These are phyloP conservation scores for Pseudogymnoascus sp. DNA, from an alignment of 2,329 filamentous ascomycete species.

Conservation along the genomic window DNA sequence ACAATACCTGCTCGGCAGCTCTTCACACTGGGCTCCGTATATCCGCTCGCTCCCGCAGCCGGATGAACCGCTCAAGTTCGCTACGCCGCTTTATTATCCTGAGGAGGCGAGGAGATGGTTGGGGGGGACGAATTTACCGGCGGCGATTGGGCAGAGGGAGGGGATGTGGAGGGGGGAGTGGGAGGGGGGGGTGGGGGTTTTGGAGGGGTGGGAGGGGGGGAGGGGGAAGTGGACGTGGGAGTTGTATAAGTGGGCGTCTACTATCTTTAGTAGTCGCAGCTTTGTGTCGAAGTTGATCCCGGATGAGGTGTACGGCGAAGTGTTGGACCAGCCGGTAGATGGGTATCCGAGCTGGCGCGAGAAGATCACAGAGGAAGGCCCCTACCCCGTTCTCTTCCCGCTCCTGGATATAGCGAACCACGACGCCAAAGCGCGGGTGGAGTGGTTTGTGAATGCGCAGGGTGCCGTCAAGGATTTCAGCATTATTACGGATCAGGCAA, in stretches of 20 bases:
- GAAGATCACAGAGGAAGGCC: neutral
- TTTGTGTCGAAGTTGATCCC: constrained; percentile 53
- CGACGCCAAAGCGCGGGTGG: constrained; percentile 46
- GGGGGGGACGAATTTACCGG: constrained; percentile 24
- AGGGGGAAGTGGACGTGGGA: constrained; percentile 23
- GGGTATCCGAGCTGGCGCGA: neutral
- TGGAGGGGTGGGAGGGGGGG: neutral
- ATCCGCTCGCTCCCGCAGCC: constrained; percentile 58
- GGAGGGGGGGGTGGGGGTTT: constrained; percentile 17
- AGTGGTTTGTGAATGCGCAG: constrained; percentile 40
- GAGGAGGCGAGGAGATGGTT: constrained; percentile 51
- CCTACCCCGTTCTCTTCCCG: constrained; percentile 52
- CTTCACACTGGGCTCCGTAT: constrained; percentile 63
- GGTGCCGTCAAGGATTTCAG: constrained; percentile 38
- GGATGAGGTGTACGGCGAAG: constrained; percentile 15
- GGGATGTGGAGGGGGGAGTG: constrained; percentile 24
- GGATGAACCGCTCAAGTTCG: constrained; percentile 41
- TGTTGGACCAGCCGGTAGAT: neutral
- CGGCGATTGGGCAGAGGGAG: constrained; percentile 19
- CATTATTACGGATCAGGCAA: constrained; percentile 36
- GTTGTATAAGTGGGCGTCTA: constrained; percentile 57
- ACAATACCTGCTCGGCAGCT: constrained; percentile 50
- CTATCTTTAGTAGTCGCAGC: constrained; percentile 57
- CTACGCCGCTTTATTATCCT: constrained; percentile 56
- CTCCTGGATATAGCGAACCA: constrained; percentile 65